Conservation (phyloP, 2,329 filamentous ascomycete species). For the Fonsecaea erecta region DNA sequence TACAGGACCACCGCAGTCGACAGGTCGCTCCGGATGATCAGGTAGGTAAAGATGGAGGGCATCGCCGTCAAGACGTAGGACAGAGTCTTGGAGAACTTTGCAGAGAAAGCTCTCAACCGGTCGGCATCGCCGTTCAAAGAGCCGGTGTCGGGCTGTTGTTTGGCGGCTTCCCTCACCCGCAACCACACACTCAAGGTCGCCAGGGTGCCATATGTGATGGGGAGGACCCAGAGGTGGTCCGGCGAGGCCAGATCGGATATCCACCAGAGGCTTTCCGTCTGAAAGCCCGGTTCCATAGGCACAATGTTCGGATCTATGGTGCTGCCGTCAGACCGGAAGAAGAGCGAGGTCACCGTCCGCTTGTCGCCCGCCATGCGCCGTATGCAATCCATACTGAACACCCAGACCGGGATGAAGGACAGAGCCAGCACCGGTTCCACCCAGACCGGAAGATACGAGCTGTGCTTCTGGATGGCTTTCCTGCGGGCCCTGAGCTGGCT, state of each 20-base stretch:
- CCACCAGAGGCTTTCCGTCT: conserved; percentile 64
- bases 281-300: conserved; percentile 55
- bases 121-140: not conserved
- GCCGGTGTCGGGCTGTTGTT: conserved; percentile 1
- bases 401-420: conserved; percentile 32
- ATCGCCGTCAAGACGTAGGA: conserved; percentile 19
- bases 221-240: conserved; percentile 29
- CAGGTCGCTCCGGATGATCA: conserved; percentile 24
- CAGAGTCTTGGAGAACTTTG: not conserved
- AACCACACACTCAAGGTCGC: conserved; percentile 24
- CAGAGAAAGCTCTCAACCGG: not conserved
- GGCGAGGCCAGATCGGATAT: conserved; percentile 57
- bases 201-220: conserved; percentile 22
- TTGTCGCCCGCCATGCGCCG: conserved; percentile 29
- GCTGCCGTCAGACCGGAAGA: conserved; percentile 19
- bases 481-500: conserved; percentile 24
- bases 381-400: conserved; percentile 29
- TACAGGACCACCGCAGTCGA: conserved; percentile 30
- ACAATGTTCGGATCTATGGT: conserved; percentile 36
- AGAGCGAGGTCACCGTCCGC: conserved; percentile 21
- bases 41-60: conserved; percentile 20
- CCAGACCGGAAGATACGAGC: conserved; percentile 7
- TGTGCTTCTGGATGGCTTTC: conserved; percentile 36
- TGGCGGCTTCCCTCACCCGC: conserved; percentile 15
- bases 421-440: conserved; percentile 16